Percentiles rank a stretch among this genome's conserved stretches.
These are phyloP conservation scores for Phymatotrichopsis omnivora DNA, from an alignment of 2,329 filamentous ascomycete species.

Conservation along the genomic window DNA sequence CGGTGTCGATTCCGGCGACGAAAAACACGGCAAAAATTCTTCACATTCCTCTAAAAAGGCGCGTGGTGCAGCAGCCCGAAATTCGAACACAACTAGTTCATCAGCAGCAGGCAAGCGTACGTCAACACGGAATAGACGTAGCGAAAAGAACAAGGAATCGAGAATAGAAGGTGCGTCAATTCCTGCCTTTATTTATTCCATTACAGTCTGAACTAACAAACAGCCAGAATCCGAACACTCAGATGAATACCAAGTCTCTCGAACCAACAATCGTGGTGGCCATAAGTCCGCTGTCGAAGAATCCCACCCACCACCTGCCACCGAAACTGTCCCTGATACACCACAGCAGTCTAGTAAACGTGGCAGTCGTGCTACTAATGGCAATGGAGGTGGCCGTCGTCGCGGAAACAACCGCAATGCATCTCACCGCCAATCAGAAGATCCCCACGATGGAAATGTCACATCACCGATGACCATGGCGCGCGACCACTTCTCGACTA, in stretches of 20 bases:
- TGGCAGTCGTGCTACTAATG: slow-evolving; percentile 22
- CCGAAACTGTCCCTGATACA: slow-evolving; percentile 23
- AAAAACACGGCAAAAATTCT: slow-evolving; percentile 41
- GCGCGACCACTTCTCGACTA: slow-evolving; percentile 37
- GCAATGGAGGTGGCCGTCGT: slow-evolving; percentile 25
- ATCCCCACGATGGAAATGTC: slow-evolving; percentile 26
- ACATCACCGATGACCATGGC: slow-evolving; percentile 34
- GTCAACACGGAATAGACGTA: slow-evolving; percentile 26
- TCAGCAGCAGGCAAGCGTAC: slow-evolving; percentile 23
- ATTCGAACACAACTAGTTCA: slow-evolving; percentile 26
- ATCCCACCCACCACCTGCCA: slow-evolving; percentile 17
- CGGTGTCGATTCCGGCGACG: slow-evolving; percentile 63
- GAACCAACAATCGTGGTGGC: slow-evolving; percentile 37
- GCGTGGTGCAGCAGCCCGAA: slow-evolving; percentile 47
- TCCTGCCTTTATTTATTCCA: background rate
- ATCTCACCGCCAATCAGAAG: slow-evolving; percentile 37
- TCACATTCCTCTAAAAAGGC: slow-evolving; percentile 46
- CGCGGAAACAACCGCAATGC: slow-evolving; percentile 36
- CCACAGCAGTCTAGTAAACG: slow-evolving; percentile 27
- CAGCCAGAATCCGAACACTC: slow-evolving; percentile 58
- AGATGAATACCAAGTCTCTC: slow-evolving; percentile 48
- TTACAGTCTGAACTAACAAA: slow-evolving; percentile 23
- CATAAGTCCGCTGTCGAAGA: slow-evolving; percentile 29
- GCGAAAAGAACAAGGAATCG: slow-evolving; percentile 40
- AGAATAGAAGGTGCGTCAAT: slow-evolving; percentile 36